Base-by-base conservation (phyloP, 1,139 yeast genomes). In the Schizosaccharomyces versatilis region DNA sequence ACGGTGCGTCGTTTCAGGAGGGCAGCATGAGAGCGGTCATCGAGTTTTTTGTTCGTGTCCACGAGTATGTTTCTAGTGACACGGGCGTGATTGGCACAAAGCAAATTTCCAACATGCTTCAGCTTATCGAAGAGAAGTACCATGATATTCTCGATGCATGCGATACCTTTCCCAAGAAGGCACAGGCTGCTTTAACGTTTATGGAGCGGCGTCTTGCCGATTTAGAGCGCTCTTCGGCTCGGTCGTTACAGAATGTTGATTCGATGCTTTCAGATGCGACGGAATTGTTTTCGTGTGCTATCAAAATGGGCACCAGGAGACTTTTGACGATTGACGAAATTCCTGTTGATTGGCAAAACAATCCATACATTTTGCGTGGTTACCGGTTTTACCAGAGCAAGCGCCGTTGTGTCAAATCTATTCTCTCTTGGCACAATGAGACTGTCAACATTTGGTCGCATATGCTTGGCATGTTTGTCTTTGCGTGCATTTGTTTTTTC, bases 361-460 rank as follows among this genome's bases (percentile, higher is more conserved):
- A 90, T 69, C 80, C 86, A 57, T 86, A 77, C 66, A 84, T 90
- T 57, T 72, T 82, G 41, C 69, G 78, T 55, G 97, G 97, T 1
- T 90, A 90, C 69, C 71, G 97, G 59, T 90, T 90, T 68, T 80
- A 83, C 56, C 71, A 77, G 59, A 74, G 76, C 53, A 90, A 83
- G 64, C 55, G 64, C 3, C 73, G 75, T 57, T 83, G 93, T 63
- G 62, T 79, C 42, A 65, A 67, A 57, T 75, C 83, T 56, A 68
- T 83, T 10, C 77, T 73, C 67, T 64, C 76, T 60, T 65, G 82
- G 69, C 97, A 90, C 68, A 90, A 90, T 65, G 98, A 90, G 66
- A 76, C 95, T 0, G 76, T 84, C 67, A 90, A 90, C 68, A 86
- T 90, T 57, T 90, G 98, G 98, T 76, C 95, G 0, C 98, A 90